These are phyloP conservation scores for Purpureocillium takamizusanense DNA, from an alignment of 2,329 filamentous ascomycete genomes.

Conservation along the genomic window DNA sequence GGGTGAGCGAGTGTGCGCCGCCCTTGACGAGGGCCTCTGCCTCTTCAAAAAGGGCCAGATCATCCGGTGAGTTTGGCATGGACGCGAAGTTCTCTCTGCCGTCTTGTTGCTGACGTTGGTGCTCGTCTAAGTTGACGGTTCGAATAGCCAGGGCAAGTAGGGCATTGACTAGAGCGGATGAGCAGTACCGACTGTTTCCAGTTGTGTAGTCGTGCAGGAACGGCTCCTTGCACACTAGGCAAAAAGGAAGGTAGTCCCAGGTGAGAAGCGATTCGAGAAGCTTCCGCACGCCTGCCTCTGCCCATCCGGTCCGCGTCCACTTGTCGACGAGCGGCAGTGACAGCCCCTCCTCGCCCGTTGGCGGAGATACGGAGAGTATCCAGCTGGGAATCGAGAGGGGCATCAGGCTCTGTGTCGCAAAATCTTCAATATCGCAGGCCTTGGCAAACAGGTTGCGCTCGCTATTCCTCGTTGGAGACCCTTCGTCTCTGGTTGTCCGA, in stretches of 20 bases:
- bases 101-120: not conserved
- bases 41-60: slow-evolving; percentile 2
- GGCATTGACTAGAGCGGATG: slow-evolving; percentile 6
- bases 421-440: no score
- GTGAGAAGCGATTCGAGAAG: slow-evolving; percentile 3
- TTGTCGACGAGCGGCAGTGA: not conserved
- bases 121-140: slow-evolving; percentile 1
- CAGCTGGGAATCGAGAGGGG: no score
- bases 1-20: not conserved
- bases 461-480: no score
- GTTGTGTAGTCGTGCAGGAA: slow-evolving; percentile 3
- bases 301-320: slow-evolving; percentile 2
- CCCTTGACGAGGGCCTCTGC: not conserved
- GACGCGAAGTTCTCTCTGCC: no score
- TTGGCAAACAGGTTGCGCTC: no score
- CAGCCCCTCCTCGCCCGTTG: not conserved
- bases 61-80: slow-evolving; percentile 1
- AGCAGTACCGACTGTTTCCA: slow-evolving; percentile 5
- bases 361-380: not conserved
- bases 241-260: slow-evolving; percentile 7
- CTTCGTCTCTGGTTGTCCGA: no score
- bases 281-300: slow-evolving; percentile 3
- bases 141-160: slow-evolving; percentile 4
- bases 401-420: no score
- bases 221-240: slow-evolving; percentile 15